Evolutionary conservation across 2,329 filamentous ascomycete species (phyloP).

Genomic region (Apiospora phragmitis): DNA sequence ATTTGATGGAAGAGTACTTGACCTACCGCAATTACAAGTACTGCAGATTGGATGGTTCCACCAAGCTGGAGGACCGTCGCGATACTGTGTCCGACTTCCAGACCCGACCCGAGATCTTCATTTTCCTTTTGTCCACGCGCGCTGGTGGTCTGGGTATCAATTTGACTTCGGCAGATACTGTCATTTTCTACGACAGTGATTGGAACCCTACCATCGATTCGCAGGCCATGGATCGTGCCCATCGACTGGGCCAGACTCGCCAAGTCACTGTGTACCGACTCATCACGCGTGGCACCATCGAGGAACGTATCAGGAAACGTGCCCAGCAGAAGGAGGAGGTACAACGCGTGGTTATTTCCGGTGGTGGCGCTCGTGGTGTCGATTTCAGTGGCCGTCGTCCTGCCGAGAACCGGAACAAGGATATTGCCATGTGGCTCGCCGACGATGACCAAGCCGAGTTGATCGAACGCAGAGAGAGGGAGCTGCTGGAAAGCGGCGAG

Average conservation of each 20-base stretch:
- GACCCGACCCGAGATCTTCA: slow-evolving; percentile 89
- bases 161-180: slow-evolving; percentile 91
- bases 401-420: slow-evolving; percentile 90
- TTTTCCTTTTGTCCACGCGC: slow-evolving; percentile 93
- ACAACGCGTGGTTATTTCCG: slow-evolving; percentile 93
- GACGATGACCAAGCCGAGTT: slow-evolving; percentile 95
- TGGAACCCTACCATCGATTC: slow-evolving; percentile 99
- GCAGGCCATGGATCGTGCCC: slow-evolving; percentile 97
- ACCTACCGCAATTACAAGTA: slow-evolving; percentile 99
- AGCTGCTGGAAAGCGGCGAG: slow-evolving; percentile 74
- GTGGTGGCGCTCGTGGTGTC: slow-evolving; percentile 81
- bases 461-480: slow-evolving; percentile 90
- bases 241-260: slow-evolving; percentile 92
- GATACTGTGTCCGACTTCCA: slow-evolving; percentile 98
- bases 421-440: slow-evolving; percentile 98
- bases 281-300: slow-evolving; percentile 94
- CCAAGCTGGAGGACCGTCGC: slow-evolving; percentile 93
- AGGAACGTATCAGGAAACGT: slow-evolving; percentile 95
- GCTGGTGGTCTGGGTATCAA: slow-evolving; percentile 98
- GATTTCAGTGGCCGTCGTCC: slow-evolving; percentile 93
- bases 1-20: slow-evolving; percentile 97
- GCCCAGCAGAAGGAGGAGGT: slow-evolving; percentile 98
- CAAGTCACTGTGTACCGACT: slow-evolving; percentile 98
- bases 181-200: slow-evolving; percentile 99
- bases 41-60: slow-evolving; percentile 92